These are phyloP conservation scores for Cryptosporidium sp. DNA, from an alignment of 169 alveolate species.

Conservation along the genomic window DNA sequence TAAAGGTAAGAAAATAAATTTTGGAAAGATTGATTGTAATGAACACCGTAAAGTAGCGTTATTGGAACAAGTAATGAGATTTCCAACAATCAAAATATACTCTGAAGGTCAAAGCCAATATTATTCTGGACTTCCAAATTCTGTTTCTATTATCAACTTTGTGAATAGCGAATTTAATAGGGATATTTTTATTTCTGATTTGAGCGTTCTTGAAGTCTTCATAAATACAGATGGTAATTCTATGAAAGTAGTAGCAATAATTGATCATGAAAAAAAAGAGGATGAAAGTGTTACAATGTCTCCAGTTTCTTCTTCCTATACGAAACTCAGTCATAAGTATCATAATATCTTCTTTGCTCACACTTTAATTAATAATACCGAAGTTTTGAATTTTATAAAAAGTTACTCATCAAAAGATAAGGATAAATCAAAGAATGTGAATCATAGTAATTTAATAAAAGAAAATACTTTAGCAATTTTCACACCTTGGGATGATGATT, in stretches of 20 bases:
- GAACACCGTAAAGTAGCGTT: conserved; percentile 47
- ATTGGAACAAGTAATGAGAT: conserved; percentile 48
- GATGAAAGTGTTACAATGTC: neutral
- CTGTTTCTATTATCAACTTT: conserved; percentile 57
- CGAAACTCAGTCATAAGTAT: conserved; percentile 35
- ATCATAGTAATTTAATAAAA: neutral
- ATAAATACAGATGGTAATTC: conserved; percentile 12
- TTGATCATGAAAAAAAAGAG: conserved; percentile 9
- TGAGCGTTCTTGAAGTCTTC: conserved; percentile 4
- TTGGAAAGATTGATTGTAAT: conserved; percentile 69
- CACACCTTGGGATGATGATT: conserved; percentile 70
- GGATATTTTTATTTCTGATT: conserved; percentile 26
- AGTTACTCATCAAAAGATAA: neutral
- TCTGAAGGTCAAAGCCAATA: conserved; percentile 48
- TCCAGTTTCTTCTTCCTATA: conserved; percentile 34
- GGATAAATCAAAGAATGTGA: neutral
- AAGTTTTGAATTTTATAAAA: conserved; percentile 15
- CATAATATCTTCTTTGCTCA: conserved; percentile 54
- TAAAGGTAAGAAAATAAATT: conserved; percentile 20
- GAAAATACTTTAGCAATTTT: conserved; percentile 32
- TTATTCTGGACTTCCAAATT: conserved; percentile 43
- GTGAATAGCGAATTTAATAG: conserved; percentile 43
- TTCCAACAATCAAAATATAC: conserved; percentile 64
- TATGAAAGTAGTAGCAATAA: conserved; percentile 39
- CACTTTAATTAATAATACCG: conserved; percentile 30